These are phyloP conservation scores for Chamaecrista fasciculata DNA, from an alignment of 306 rosid genomes.

Conservation along the genomic window DNA sequence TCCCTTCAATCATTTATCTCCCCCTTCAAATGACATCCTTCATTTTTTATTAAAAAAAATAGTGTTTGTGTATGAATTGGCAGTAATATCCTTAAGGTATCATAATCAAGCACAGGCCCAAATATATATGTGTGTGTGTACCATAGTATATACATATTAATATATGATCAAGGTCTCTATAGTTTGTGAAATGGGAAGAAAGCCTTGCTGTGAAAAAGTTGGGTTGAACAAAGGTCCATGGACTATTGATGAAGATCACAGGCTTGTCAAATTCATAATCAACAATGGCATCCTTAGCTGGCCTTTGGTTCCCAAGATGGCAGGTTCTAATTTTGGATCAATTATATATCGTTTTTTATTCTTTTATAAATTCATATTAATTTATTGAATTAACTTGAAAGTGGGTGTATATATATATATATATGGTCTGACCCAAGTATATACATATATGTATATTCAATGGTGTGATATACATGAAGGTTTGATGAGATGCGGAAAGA, in stretches of 20 bases:
- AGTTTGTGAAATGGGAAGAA: constrained; percentile 47
- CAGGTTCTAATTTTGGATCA: constrained; percentile 23
- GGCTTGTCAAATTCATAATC: constrained; percentile 57
- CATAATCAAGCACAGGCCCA: neutral
- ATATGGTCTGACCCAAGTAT: no score
- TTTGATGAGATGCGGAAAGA: constrained; percentile 60
- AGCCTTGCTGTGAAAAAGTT: constrained; percentile 36
- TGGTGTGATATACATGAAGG: no score
- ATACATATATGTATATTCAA: no score
- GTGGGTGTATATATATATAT: no score
- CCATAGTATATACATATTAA: no score
- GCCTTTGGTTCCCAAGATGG: constrained; percentile 70
- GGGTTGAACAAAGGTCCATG: constrained; percentile 65
- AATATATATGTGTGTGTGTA: no score
- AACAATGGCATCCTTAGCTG: constrained; percentile 64
- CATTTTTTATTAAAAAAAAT: no score
- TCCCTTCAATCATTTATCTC: constrained; percentile 54
- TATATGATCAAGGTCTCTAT: no score
- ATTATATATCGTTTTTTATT: neutral
- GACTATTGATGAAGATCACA: constrained; percentile 66
- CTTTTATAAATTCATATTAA: no score
- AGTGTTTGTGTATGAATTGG: neutral
- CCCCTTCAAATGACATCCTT: constrained; percentile 40
- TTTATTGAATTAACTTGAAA: no score
- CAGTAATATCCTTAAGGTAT: no score